Evolutionary conservation across 1,284 basidiomycete species (phyloP), one percentile per base, ranked within the genome.

Genomic region (Ganoderma meredithae): DNA sequence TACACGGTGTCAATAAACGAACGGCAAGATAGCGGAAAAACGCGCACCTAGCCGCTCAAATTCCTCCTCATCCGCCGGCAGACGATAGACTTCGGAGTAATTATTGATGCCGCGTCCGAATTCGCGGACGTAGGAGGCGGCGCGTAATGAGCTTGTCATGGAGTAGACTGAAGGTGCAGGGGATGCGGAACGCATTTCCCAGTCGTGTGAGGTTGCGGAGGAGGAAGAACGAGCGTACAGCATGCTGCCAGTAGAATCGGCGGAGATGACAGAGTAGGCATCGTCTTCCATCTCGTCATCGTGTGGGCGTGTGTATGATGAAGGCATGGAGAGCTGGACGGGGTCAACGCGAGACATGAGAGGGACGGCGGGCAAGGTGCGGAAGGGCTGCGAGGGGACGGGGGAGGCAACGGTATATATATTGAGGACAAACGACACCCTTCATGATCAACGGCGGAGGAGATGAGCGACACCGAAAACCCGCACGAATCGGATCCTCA

Each of bases 61-160:
- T 74, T 94, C 92, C 73, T 92, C 90, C 9, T 90, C 88, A 72
- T 94, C 93, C 31, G 90, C 92, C 15, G 92, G 90, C 25, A 94
- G 81, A 43, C 84, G 85, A 76, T 94, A 94, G 4, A 93, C 85
- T 60, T 94, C 90, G 0, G 92, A 93, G 70, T 91, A 91, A 71
- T 88, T 92, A 79, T 94, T 93, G 60, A 94, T 77, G 31, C 83
- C 84, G 43, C 92, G 82, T 0, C 92, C 92, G 69, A 87, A 90
- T 74, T 93, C 91, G 47, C 88, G 83, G 60, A 83, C 85, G 77
- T 88, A 90, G 1, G 86, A 84, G 49, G 85, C 83, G 15, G 83
- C 86, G 31, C 85, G 86, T 56, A 91, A 71, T 0, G 90, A 91
- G 70, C 84, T 87, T 0, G 90, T 89, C 75, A 92, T 77, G 0